phyloP scores from a whole-genome alignment of 805 yeast genomes.

The Cyberlindnera euphorbiiphila region DNA sequence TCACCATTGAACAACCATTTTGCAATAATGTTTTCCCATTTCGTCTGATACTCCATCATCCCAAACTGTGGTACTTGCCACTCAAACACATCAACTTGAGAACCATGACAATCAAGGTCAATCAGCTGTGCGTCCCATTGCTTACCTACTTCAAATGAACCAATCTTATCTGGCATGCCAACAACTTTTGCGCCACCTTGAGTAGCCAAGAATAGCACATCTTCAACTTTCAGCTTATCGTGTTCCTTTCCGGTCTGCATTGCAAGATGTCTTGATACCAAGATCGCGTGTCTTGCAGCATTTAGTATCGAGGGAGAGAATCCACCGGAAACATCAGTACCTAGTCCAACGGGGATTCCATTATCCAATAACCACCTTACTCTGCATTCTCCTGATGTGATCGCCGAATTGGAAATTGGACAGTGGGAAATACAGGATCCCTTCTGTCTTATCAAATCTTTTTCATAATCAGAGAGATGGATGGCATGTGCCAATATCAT shows the following conservation, averaged over 20 bases:
- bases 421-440: slow-evolving; percentile 84
- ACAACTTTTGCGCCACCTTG: slow-evolving; percentile 85
- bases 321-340: slow-evolving; percentile 80
- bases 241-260: slow-evolving; percentile 46
- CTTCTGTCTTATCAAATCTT: slow-evolving; percentile 47
- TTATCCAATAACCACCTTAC: slow-evolving; percentile 63
- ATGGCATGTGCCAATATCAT: slow-evolving; percentile 90
- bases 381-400: slow-evolving; percentile 88
- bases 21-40: slow-evolving; percentile 57
- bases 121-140: slow-evolving; percentile 80
- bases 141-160: slow-evolving; percentile 74
- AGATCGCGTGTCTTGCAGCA: slow-evolving; percentile 64
- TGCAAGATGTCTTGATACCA: slow-evolving; percentile 68
- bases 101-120: slow-evolving; percentile 48
- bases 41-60: slow-evolving; percentile 30
- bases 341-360: slow-evolving; percentile 73
- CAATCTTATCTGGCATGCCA: slow-evolving; percentile 52
- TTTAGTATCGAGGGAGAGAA: slow-evolving; percentile 60
- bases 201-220: slow-evolving; percentile 79
- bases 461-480: slow-evolving; percentile 66
- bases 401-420: slow-evolving; percentile 84
- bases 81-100: slow-evolving; percentile 70
- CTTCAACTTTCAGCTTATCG: slow-evolving; percentile 57
- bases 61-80: slow-evolving; percentile 54
- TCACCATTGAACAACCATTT: slow-evolving; percentile 95